A percentile compares a stretch with the other conserved stretches of the same genome.
Conservation (phyloP, 352 stramenopile species). For the Phytophthora sansomeana region DNA sequence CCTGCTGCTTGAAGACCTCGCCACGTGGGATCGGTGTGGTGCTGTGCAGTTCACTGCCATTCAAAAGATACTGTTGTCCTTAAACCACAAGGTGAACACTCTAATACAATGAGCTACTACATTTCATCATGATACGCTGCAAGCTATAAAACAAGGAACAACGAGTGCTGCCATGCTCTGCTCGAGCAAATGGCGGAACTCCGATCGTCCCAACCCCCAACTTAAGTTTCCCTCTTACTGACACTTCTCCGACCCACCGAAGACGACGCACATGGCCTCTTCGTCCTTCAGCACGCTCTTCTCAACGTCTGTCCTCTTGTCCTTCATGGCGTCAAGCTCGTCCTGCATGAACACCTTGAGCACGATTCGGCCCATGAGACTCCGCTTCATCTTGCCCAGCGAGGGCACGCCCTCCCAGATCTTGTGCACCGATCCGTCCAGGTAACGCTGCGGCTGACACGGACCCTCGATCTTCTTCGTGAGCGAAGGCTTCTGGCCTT, state of each 20-base stretch:
- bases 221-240: constrained; percentile 17
- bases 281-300: constrained; percentile 38
- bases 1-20: constrained; percentile 12
- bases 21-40: no score
- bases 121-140: constrained; percentile 32
- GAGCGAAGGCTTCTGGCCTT: constrained; percentile 28
- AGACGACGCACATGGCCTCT: constrained; percentile 40
- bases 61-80: no score
- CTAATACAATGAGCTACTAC: constrained; percentile 38
- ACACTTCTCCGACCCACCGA: constrained; percentile 35
- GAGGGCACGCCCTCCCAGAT: constrained; percentile 36
- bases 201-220: constrained; percentile 6
- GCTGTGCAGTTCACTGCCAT: no score
- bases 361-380: constrained; percentile 29
- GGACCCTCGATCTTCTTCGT: constrained; percentile 38
- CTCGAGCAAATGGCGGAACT: constrained; percentile 7
- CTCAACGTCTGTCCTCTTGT: constrained; percentile 37
- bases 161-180: constrained; percentile 8
- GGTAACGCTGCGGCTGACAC: constrained; percentile 43
- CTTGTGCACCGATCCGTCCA: constrained; percentile 26
- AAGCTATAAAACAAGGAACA: constrained; percentile 31
- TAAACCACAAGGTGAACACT: constrained; percentile 4
- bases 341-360: constrained; percentile 43
- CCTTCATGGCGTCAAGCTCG: constrained; percentile 41
- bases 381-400: constrained; percentile 35